A percentile compares a stretch with the other conserved stretches of the same genome.
These are phyloP conservation scores for Tubosaeta brunneosetosa DNA, from an alignment of 768 basidiomycete species.

Conservation along the genomic window DNA sequence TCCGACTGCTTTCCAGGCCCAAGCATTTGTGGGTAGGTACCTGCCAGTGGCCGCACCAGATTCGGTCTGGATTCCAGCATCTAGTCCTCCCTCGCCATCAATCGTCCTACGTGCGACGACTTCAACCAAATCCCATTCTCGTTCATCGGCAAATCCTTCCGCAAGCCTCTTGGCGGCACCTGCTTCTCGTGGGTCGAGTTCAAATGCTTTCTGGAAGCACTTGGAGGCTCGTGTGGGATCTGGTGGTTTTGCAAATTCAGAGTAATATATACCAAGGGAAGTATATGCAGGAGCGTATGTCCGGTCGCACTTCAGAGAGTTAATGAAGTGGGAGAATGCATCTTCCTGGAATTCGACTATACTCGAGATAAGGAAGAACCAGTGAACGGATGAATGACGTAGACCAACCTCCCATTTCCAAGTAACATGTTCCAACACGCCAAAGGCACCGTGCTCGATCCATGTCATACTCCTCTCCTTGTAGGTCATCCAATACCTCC, in stretches of 20 bases:
- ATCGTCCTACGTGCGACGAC: slow-evolving; percentile 91
- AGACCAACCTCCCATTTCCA: slow-evolving; percentile 64
- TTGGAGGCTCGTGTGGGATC: slow-evolving; percentile 86
- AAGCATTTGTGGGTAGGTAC: slow-evolving; percentile 75
- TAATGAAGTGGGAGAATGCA: slow-evolving; percentile 76
- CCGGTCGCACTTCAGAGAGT: slow-evolving; percentile 67
- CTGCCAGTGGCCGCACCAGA: slow-evolving; percentile 38
- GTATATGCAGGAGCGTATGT: slow-evolving; percentile 90
- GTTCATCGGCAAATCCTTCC: slow-evolving; percentile 85
- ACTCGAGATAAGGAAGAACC: slow-evolving; percentile 1
- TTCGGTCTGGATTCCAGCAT: slow-evolving; percentile 47
- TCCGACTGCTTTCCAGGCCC: slow-evolving; percentile 98
- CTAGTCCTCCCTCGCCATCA: slow-evolving; percentile 83
- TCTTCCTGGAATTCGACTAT: slow-evolving; percentile 51
- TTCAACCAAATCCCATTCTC: slow-evolving; percentile 94
- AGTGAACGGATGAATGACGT: not conserved
- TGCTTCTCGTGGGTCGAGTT: slow-evolving; percentile 85
- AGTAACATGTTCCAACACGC: slow-evolving; percentile 74
- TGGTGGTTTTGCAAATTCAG: slow-evolving; percentile 60
- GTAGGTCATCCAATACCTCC: slow-evolving; percentile 41
- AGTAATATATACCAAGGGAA: slow-evolving; percentile 87
- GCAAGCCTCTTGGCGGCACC: slow-evolving; percentile 82
- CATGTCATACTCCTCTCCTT: slow-evolving; percentile 42
- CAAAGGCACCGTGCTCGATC: slow-evolving; percentile 79
- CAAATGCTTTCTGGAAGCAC: slow-evolving; percentile 98